phyloP scores from a whole-genome alignment of 2,329 filamentous ascomycete genomes.

The Zarea fungicola region DNA sequence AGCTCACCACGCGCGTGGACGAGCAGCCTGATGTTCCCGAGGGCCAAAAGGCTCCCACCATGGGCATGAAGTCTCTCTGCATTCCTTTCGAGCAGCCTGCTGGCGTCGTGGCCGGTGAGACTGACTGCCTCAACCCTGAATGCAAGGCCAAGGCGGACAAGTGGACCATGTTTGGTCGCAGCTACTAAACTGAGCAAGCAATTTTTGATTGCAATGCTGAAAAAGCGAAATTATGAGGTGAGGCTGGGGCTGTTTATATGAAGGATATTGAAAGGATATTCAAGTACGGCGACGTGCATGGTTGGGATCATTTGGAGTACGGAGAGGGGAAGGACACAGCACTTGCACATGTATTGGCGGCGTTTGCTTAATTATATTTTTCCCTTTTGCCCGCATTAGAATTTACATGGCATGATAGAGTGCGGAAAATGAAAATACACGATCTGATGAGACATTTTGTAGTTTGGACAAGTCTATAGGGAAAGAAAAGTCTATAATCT shows the following conservation, averaged over 20 bases:
- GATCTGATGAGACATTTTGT: constrained; percentile 10
- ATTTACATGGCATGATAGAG: constrained; percentile 11
- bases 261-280: no score
- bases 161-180: constrained; percentile 90
- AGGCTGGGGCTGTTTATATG: no score
- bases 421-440: constrained; percentile 12
- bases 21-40: constrained; percentile 50
- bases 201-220: not conserved
- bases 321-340: not conserved
- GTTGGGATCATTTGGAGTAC: no score
- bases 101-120: constrained; percentile 71
- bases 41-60: constrained; percentile 49
- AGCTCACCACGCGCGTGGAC: constrained; percentile 74
- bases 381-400: constrained; percentile 12
- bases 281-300: no score
- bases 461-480: not conserved
- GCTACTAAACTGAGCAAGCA: constrained; percentile 42
- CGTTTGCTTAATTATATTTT: constrained; percentile 10
- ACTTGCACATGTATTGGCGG: constrained; percentile 11
- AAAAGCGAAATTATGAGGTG: not conserved
- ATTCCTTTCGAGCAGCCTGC: constrained; percentile 79
- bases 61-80: constrained; percentile 67
- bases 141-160: constrained; percentile 71
- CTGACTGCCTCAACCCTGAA: constrained; percentile 87
- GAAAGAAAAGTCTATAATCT: not conserved